Conservation (phyloP, 202 grass and related monocot genomes). For the Panicum virgatum region DNA sequence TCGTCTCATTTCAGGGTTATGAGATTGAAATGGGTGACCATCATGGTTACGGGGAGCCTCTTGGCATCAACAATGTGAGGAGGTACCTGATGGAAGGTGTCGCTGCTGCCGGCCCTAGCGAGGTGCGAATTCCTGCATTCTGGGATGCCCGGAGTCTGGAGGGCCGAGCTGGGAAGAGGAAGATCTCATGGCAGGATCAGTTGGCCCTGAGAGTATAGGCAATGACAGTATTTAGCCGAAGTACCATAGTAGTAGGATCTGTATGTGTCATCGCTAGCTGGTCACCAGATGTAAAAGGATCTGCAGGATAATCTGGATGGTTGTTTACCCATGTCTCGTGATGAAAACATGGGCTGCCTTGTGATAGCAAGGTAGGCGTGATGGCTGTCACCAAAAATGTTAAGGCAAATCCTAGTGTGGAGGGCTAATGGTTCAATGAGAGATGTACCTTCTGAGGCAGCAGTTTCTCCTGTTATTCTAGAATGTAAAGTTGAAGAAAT, state of each 20-base stretch:
- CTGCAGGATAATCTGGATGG: slow-evolving; percentile 5
- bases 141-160: slow-evolving; percentile 42
- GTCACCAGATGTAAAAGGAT: slow-evolving; percentile 23
- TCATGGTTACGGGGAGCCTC: slow-evolving; percentile 31
- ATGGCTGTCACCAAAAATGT: neutral
- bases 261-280: neutral
- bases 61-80: slow-evolving; percentile 37
- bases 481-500: neutral
- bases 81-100: slow-evolving; percentile 42
- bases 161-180: slow-evolving; percentile 61
- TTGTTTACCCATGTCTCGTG: neutral
- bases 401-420: neutral
- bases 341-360: neutral
- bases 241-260: slow-evolving; percentile 12
- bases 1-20: slow-evolving; percentile 40
- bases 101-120: slow-evolving; percentile 28
- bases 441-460: neutral
- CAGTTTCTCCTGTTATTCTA: neutral
- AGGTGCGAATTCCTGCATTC: slow-evolving; percentile 38
- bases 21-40: slow-evolving; percentile 52
- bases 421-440: neutral
- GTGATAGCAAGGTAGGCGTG: neutral
- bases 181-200: slow-evolving; percentile 91
- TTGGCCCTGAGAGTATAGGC: slow-evolving; percentile 80
- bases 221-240: slow-evolving; percentile 19